These are phyloP conservation scores for Ceratobasidium papillatum DNA, from an alignment of 1,284 basidiomycete genomes.

Conservation along the genomic window DNA sequence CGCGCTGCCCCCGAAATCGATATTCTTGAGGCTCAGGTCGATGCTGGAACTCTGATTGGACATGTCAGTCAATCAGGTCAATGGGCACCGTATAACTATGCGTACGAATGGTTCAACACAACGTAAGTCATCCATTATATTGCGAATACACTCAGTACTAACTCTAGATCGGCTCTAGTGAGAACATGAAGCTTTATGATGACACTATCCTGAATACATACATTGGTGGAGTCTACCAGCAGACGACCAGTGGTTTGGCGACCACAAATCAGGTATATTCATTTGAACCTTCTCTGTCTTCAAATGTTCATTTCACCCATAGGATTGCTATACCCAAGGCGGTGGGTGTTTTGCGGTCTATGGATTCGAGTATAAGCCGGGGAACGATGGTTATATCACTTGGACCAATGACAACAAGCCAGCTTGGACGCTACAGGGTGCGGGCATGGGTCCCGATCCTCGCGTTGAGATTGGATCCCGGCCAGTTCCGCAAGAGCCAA, in stretches of 20 bases:
- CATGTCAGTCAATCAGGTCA: conserved; percentile 45
- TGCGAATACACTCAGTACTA: conserved; percentile 46
- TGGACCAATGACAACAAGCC: conserved; percentile 55
- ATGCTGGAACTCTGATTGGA: conserved; percentile 18
- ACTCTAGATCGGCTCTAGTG: background rate
- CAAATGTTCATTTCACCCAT: background rate
- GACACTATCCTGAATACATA: conserved; percentile 52
- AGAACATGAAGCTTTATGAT: background rate
- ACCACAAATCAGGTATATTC: conserved; percentile 42
- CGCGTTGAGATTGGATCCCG: conserved; percentile 56
- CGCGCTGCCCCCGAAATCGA: conserved; percentile 60
- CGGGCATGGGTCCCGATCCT: conserved; percentile 56
- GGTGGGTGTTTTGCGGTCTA: conserved; percentile 54
- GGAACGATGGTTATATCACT: conserved; percentile 54
- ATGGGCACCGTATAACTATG: conserved; percentile 44
- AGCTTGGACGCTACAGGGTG: conserved; percentile 58
- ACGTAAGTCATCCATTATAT: conserved; percentile 45
- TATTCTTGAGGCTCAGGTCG: conserved; percentile 56
- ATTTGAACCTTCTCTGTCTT: background rate
- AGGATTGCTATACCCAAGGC: conserved; percentile 32
- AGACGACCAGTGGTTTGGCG: conserved; percentile 47
- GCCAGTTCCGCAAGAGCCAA: conserved; percentile 57
- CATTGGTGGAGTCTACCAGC: conserved; percentile 51
- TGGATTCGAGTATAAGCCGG: conserved; percentile 58
- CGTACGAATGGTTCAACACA: conserved; percentile 41